Evolutionary conservation across 2,329 filamentous ascomycete species (phyloP), one percentile per base, ranked within the genome.

Genomic region (Fusarium devonianum): DNA sequence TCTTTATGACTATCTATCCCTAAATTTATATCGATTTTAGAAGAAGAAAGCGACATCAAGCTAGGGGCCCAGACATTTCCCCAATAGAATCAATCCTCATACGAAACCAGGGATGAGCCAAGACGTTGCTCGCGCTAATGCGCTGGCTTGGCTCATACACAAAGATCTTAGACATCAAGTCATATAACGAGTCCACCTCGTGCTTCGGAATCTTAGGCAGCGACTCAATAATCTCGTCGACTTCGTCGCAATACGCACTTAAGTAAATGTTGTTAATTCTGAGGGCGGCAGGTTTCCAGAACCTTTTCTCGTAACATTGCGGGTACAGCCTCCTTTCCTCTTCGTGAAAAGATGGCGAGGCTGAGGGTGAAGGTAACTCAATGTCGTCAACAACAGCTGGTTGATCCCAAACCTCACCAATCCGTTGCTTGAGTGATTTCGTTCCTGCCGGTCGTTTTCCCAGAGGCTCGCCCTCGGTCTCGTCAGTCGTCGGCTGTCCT

Each of bases 231-330:
- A 51, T 51, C 4, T 25, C 9, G 5, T 52, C 29, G 21, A 32
- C 46, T n/a, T 53, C 12, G 11, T 59, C 45, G 3, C 16, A 29
- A 26, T 54, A 54, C 19, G 16, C 33, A 14, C 38, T 8, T 4
- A 57, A 37, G 18, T 48, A 51, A 13, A 17, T n/a, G 8, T 45
- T 7, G 1, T 38, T 10, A 9, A 47, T 48, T 4, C 30, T 54
- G 12, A 57, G 30, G 1, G 53, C 33, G 3, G 43, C 34, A 12
- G 45, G 56, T 18, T 47, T 54, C 49, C 53, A 57, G 23, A 53
- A 53, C 12, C 22, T 50, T 5, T 45, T 26, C 2, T 25, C 18
- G 32, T 54, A 54, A 10, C 45, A 50, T 13, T 32, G 11, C 21
- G 35, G 32, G 13, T 56, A 56, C 18, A 41, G 38, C 12, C 10